phyloP scores from a whole-genome alignment of 768 basidiomycete genomes.

The Tubosaeta sp. region DNA sequence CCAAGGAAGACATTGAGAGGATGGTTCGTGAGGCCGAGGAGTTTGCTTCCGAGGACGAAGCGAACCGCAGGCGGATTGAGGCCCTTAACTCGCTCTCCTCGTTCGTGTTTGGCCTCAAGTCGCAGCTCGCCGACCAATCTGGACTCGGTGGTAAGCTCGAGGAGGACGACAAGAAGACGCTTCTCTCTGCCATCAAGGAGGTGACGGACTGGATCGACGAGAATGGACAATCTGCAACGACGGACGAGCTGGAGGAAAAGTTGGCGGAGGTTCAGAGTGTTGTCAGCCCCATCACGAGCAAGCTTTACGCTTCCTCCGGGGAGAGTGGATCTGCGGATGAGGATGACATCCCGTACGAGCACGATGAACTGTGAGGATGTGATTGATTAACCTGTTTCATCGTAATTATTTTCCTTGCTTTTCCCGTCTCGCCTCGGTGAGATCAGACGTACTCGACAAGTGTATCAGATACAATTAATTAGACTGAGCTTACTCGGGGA shows the following conservation, averaged over 20 bases:
- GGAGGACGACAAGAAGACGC: constrained; percentile 79
- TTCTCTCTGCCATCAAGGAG: constrained; percentile 81
- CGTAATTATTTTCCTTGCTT: constrained; percentile 10
- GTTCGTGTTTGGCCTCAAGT: constrained; percentile 84
- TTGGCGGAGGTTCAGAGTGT: constrained; percentile 68
- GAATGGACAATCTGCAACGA: constrained; percentile 66
- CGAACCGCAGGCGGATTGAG: constrained; percentile 78
- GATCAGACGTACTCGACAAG: neutral
- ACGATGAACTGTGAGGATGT: constrained; percentile 48
- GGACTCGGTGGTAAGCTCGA: constrained; percentile 87
- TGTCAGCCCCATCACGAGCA: constrained; percentile 82
- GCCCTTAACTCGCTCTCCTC: constrained; percentile 78
- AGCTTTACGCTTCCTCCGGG: constrained; percentile 57
- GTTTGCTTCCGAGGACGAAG: constrained; percentile 77
- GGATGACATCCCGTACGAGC: constrained; percentile 41
- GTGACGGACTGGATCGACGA: constrained; percentile 90
- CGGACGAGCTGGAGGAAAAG: constrained; percentile 93
- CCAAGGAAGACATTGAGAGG: constrained; percentile 87
- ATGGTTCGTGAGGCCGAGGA: constrained; percentile 95
- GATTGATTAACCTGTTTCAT: neutral
- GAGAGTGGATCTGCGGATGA: constrained; percentile 35
- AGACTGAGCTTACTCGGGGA: constrained; percentile 9
- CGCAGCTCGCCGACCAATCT: constrained; percentile 79
- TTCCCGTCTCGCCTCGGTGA: neutral
- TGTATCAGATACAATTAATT: constrained; percentile 12